phyloP scores from a whole-genome alignment of 306 rosid species.

The Malus asiatica region DNA sequence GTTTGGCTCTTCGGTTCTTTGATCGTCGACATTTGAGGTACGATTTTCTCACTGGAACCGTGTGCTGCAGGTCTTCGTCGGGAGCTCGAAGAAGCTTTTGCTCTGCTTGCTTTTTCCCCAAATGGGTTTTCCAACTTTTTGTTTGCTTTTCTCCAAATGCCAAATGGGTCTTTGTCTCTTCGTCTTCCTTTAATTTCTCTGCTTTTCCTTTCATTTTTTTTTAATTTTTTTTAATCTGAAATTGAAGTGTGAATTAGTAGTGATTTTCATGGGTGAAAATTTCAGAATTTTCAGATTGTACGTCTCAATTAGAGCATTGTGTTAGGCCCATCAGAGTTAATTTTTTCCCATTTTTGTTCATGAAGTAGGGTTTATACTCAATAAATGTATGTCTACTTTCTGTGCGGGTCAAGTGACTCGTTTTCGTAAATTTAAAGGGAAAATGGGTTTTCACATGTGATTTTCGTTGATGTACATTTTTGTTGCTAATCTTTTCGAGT shows the following conservation, averaged over 20 bases:
- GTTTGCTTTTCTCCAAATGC: background rate
- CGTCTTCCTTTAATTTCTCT: background rate
- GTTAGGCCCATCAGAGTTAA: background rate
- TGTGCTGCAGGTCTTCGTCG: background rate
- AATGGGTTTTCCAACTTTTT: background rate
- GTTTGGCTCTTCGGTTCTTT: background rate
- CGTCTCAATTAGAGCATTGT: background rate
- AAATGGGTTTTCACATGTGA: background rate
- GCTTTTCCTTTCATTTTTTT: background rate
- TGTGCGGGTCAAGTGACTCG: background rate
- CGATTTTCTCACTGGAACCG: background rate
- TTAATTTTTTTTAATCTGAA: background rate
- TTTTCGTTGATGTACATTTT: background rate
- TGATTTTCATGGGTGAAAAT: background rate
- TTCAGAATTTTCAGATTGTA: background rate
- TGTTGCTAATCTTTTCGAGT: background rate
- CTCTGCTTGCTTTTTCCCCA: background rate
- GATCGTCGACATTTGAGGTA: background rate
- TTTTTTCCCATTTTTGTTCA: background rate
- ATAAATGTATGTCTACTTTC: background rate
- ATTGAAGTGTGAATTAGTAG: background rate
- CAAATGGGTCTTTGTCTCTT: background rate
- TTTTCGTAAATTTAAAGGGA: background rate
- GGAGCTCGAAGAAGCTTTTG: background rate
- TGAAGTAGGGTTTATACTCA: background rate